Evolutionary conservation across 164 flowering plant genomes (phyloP), one percentile per base, ranked within the genome.

Genomic region (Cinnamomum chago): DNA sequence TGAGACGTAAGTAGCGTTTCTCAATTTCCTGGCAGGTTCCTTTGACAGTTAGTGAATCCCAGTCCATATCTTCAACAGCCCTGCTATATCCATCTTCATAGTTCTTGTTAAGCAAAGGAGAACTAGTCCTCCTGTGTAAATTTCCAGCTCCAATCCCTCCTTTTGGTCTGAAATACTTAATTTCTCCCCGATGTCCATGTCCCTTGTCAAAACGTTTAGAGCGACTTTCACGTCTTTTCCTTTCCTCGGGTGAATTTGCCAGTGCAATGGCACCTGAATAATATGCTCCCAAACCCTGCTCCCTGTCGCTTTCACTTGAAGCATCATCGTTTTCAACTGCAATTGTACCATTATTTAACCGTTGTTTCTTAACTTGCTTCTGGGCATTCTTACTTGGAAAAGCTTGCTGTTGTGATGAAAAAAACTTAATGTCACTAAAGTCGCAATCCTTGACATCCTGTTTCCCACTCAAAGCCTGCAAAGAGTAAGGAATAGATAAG

Each of bases 1-100:
- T 95, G 72, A 95, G 97, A 28, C 99, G 98, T 84, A 95, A 77
- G 79, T 95, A 95, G 76, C 97, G 95, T 79, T 95, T 95, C 84
- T 95, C 98, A 76, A 93, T 87, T 82, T 93, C 99, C 84, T 92
- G 99, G 86, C 93, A 92, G 68, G 97, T 93, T 62, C 99, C 99
- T 81, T 88, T 95, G 15, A 95, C 90, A 79, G 98, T 93, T 67
- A 95, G 88, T 5, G 98, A 82, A 86, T 95, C 97, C 99, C 98
- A 95, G 72, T 95, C 97, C 76, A 95, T 92, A 83, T 95, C 98
- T 84, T 95, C 99, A 73, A 95, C 98, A 77, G 98, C 97, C 76
- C 85, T 84, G 83, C 83, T 85, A 27, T 78, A 85, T 58, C 84
- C 83, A 67, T 89, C 90, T 75, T 92, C 97, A 74, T 79, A 78